Percentiles rank a stretch among this genome's conserved stretches.
phyloP scores from a whole-genome alignment of 108 stramenopile species.

The Fragilariopsis cylindrus region DNA sequence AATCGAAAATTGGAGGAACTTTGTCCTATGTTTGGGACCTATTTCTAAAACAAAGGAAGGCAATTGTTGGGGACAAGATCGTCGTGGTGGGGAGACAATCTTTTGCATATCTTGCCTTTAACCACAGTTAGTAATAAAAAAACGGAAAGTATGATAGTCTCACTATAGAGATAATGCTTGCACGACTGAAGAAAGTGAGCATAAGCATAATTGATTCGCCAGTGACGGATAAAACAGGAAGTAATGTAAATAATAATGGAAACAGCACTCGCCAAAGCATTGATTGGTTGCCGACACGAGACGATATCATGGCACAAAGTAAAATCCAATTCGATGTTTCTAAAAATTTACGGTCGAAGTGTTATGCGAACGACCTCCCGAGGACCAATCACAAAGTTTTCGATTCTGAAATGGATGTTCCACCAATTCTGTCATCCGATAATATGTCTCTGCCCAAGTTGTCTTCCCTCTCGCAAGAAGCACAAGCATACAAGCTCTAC shows the following conservation, averaged over 20 bases:
- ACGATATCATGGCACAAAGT: neutral
- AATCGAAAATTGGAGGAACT: conserved; percentile 28
- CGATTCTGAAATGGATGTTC: neutral
- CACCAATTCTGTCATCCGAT: neutral
- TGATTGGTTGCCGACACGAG: conserved; percentile 8
- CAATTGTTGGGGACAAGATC: conserved; percentile 26
- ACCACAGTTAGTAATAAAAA: conserved; percentile 1
- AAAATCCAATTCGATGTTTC: neutral
- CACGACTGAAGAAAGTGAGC: neutral
- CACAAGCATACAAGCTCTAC: conserved; percentile 27
- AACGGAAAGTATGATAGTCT: conserved; percentile 7
- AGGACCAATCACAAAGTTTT: conserved; percentile 1
- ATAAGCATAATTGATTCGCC: neutral
- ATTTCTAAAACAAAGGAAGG: conserved; percentile 7
- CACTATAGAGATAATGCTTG: neutral
- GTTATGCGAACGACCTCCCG: neutral
- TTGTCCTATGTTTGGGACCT: conserved; percentile 25
- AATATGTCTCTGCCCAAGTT: neutral
- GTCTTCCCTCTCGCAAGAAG: conserved; percentile 11
- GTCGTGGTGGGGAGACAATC: conserved; percentile 34
- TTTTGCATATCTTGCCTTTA: conserved; percentile 11
- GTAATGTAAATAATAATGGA: neutral
- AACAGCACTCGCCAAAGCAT: neutral
- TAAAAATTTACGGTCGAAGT: conserved; percentile 2
- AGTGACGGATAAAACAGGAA: neutral